Evolutionary conservation across 345 rosid species (phyloP), one percentile per base, ranked within the genome.

Genomic region (Anacardium occidentale): DNA sequence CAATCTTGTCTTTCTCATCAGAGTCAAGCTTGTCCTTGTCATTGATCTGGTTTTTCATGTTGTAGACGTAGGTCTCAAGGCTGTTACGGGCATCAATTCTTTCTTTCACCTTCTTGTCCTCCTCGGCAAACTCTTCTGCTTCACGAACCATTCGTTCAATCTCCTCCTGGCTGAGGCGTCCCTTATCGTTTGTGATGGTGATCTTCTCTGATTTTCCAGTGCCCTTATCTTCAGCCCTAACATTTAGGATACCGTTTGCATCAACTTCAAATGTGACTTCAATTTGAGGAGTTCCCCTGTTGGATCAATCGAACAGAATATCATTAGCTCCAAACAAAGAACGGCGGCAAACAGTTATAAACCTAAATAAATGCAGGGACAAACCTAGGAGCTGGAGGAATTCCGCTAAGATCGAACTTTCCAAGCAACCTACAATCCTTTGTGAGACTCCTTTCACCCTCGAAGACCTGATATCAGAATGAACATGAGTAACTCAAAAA

Each of bases 391-490:
- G 98, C 88, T 51, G 98, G 94, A 74, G 98, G 87, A 74, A 94
- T 73, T 84, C 98, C 91, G 9, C 52, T 68, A 34, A 94, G 85
- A 77, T 94, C 98, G 4, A 94, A 94, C 29, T 92, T 92, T 24
- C 98, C 98, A 5, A 94, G 91, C 76, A 82, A 79, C 76, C 98
- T 86, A 62, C 92, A 86, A 71, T 94, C 98, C 77, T 94, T 94
- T 70, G 98, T 94, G 25, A 94, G 87, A 90, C 97, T 92, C 86
- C 98, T 85, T 82, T 94, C 98, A 67, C 98, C 98, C 84, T 94
- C 98, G 74, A 92, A 94, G 66, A 94, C 98, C 95, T 90, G 78
- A 47, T 24, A 76, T 56, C 48, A 68, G 51, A 54, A 45, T 54
- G 51, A 54, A 45, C 58, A 67, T 48, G 37, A 52, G 25, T 20